Evolutionary conservation across 176 grass and related monocot genomes (phyloP), one percentile per base, ranked within the genome.

Genomic region (Leersia perrieri): DNA sequence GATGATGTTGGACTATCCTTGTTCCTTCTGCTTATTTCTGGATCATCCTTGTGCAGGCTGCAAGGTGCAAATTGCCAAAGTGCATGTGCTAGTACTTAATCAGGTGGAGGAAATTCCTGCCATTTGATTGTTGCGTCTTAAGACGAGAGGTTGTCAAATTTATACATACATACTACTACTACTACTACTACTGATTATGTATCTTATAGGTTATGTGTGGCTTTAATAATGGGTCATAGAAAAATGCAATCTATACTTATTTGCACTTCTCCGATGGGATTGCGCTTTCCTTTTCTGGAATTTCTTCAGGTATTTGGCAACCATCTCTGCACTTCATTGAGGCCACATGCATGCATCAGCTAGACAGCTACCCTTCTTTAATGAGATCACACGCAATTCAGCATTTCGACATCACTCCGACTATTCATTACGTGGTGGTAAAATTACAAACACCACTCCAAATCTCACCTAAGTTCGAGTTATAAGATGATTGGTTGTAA

Each of bases 291-390:
- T 65, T 39, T 78, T 9, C 5, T 58, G 44, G 44, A 63, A 77
- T 78, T 72, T 15, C n/a, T 73, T 78, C 26, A 78, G 72, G 38
- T 57, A 64, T 69, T 35, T 76, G 49, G 5, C 31, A 74, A 33
- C 65, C 72, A 61, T 14, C 3, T 31, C 31, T 40, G 53, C 11
- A 38, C 23, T 64, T 72, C 66, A 44, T 51, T 45, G 12, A n/a
- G n/a, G 20, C 77, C 55, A 82, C 66, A 66, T 77, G 72, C 57
- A 30, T 40, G n/a, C n/a, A n/a, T n/a, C n/a, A n/a, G n/a, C n/a
- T n/a, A n/a, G n/a, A n/a, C n/a, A n/a, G n/a, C 22, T 74, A n/a
- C 22, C 22, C 71, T 34, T 74, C 27, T n/a, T 73, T 26, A 74
- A 3, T 2, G 47, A 51, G 47, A 51, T 51, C 9, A 51, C 47